These are phyloP conservation scores for Leccinum aurantiacum DNA, from an alignment of 768 basidiomycete genomes.

Conservation along the genomic window DNA sequence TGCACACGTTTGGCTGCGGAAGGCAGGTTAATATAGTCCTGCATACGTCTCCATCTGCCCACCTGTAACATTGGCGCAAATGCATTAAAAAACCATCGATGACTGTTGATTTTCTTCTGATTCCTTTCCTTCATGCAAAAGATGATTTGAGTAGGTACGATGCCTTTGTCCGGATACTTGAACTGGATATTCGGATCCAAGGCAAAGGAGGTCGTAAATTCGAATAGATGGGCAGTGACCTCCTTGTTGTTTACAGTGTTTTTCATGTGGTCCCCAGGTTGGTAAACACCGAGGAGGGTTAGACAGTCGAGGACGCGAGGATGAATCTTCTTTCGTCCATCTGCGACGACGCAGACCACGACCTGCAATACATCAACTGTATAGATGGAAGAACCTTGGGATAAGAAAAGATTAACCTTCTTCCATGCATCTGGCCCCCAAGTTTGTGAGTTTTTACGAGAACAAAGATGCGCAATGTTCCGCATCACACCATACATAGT, in stretches of 20 bases:
- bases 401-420: constrained; percentile 51
- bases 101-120: constrained; percentile 95
- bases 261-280: constrained; percentile 60
- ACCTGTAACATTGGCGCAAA: constrained; percentile 82
- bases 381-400: background rate
- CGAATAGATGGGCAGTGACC: constrained; percentile 76
- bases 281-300: constrained; percentile 91
- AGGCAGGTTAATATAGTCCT: background rate
- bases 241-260: constrained; percentile 71
- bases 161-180: constrained; percentile 88
- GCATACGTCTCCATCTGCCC: constrained; percentile 13
- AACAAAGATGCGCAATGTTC: constrained; percentile 77
- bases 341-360: constrained; percentile 89
- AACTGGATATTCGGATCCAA: constrained; percentile 80
- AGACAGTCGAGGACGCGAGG: constrained; percentile 86
- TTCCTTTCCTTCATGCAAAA: constrained; percentile 93
- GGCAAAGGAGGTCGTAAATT: constrained; percentile 82
- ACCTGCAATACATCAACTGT: constrained; percentile 48
- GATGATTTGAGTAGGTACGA: constrained; percentile 92
- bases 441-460: constrained; percentile 86
- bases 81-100: constrained; percentile 97
- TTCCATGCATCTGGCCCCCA: constrained; percentile 98
- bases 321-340: constrained; percentile 81
- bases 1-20: constrained; percentile 81
- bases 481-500: constrained; percentile 95